Base-by-base conservation (phyloP, 805 yeast genomes). In the Candida manassasensis region DNA sequence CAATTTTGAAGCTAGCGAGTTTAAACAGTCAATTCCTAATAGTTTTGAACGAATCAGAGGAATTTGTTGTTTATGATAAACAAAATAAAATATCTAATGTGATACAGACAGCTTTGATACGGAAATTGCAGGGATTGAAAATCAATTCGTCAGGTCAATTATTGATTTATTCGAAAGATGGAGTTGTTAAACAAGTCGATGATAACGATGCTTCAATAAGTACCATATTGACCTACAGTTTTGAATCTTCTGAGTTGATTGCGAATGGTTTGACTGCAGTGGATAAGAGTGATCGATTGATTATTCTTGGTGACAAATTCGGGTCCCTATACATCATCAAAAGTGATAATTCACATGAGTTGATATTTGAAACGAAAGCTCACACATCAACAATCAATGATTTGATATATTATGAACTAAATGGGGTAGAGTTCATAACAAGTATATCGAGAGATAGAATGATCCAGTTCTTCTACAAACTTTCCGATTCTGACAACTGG, bases 371-470 rank as follows among this genome's bases (percentile, higher is more conserved):
- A 5, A 48, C 60, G 0, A 67, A 71, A 28, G 76, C 77, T 1
- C 81, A 78, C 43, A 71, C 75, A 16, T 72, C 77, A 6, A 55
- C 72, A 8, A 53, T 77, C 11, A 76, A 73, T 39, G 78, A 70
- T 29, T 46, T 75, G 2, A 36, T 52, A 1, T 57, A 52, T 34
- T 70, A 72, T 37, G 47, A 52, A 28, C 37, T 58, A 3, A 57
- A 42, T 0, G 40, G 42, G 0, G 17, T 22, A n/a, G 47, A 57
- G 24, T 61, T 71, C 31, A 47, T 71, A 4, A 65, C 67, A 13
- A 68, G 76, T 26, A 70, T 73, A 18, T 74, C 82, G 1, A 55
- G 85, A 27, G 86, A 80, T 49, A 49, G 86, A 34, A 80, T 79
- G 64, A 69, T 80, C 19, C 86, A 80, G 49, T 49, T 79, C 0